These are phyloP conservation scores for Parastagonospora nodorum DNA, from an alignment of 2,329 filamentous ascomycete genomes.

Conservation along the genomic window DNA sequence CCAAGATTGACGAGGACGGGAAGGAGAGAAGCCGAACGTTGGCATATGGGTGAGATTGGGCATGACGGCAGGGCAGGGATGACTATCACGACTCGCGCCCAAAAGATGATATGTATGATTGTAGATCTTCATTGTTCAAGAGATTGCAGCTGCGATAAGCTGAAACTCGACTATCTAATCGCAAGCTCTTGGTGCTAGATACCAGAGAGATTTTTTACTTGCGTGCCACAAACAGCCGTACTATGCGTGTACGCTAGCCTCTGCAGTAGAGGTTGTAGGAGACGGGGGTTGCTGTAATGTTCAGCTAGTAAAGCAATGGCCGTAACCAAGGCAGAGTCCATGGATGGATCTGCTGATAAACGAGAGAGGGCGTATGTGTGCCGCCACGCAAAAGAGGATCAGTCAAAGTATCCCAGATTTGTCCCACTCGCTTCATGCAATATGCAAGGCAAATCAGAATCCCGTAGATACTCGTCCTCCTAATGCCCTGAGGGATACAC, in stretches of 20 bases:
- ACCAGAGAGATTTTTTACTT: conserved; percentile 16
- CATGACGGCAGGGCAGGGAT: too few species aligned
- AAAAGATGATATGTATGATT: background rate
- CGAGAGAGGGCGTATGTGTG: conserved; percentile 23
- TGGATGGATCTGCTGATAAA: conserved; percentile 18
- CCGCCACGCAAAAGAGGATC: conserved; percentile 20
- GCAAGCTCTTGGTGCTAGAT: conserved; percentile 12
- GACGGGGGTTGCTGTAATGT: background rate
- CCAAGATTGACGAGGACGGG: background rate
- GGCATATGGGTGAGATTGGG: background rate
- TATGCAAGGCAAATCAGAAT: conserved; percentile 18
- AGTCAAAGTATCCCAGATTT: conserved; percentile 38
- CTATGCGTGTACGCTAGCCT: conserved; percentile 1
- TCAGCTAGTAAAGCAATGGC: conserved; percentile 3
- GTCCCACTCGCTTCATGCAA: conserved; percentile 12
- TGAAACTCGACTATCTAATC: conserved; percentile 17
- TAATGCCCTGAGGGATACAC: conserved; percentile 18
- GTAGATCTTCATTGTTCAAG: conserved; percentile 12
- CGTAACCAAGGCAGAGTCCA: conserved; percentile 12
- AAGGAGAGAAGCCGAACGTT: background rate
- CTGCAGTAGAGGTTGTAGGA: background rate
- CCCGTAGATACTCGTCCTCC: conserved; percentile 35
- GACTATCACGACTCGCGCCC: too few species aligned
- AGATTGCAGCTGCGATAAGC: conserved; percentile 16
- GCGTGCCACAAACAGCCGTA: conserved; percentile 2